These are phyloP conservation scores for Fraxinus xanthoxyloides DNA, from an alignment of 305 asterid species.

Conservation along the genomic window DNA sequence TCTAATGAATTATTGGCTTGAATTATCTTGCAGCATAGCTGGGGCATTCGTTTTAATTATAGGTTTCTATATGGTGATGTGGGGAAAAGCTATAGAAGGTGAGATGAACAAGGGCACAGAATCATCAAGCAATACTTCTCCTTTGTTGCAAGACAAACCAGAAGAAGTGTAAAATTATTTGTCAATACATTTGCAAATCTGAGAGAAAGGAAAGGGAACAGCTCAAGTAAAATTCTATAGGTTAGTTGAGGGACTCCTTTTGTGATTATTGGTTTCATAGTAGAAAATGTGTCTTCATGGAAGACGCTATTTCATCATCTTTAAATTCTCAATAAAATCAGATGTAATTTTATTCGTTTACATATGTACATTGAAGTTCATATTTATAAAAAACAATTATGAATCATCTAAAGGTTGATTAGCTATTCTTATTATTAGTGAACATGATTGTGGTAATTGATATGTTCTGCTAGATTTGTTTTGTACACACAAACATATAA, in stretches of 20 bases:
- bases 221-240: background rate
- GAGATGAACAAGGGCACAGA: conserved; percentile 17
- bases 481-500: background rate
- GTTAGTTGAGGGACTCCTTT: background rate
- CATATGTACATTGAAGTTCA: background rate
- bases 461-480: background rate
- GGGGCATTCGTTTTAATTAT: conserved; percentile 43
- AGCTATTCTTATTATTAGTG: background rate
- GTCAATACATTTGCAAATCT: background rate
- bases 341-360: too few relatives aligned
- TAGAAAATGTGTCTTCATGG: too few relatives aligned
- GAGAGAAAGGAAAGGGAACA: background rate
- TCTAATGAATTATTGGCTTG: background rate
- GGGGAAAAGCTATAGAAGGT: conserved; percentile 58
- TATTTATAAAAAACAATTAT: too few relatives aligned
- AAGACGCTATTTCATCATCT: too few relatives aligned
- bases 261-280: background rate
- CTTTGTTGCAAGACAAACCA: conserved; percentile 33
- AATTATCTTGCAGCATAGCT: conserved; percentile 30
- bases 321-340: background rate
- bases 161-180: conserved; percentile 20
- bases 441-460: background rate
- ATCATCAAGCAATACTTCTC: conserved; percentile 23
- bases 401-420: background rate
- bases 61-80: conserved; percentile 56